Conservation (phyloP, 1,139 yeast species). For the Wickerhamomyces sp. region DNA sequence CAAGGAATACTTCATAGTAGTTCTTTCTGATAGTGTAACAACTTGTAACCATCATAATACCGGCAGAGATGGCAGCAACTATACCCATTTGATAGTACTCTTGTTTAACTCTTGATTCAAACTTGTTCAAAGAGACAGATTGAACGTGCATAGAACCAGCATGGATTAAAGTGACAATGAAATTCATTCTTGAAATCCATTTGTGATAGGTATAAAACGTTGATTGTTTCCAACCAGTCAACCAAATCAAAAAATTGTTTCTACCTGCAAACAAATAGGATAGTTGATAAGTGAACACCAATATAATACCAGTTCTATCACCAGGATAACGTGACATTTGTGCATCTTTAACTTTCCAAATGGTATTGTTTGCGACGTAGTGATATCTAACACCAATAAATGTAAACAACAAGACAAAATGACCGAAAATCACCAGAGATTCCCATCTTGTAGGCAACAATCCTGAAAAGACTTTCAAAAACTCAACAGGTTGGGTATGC, state of each 20-base stretch:
- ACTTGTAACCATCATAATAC: slow-evolving; percentile 40
- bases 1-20: slow-evolving; percentile 58
- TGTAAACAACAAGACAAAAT: slow-evolving; percentile 37
- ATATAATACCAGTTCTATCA: slow-evolving; percentile 53
- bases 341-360: slow-evolving; percentile 33
- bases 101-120: slow-evolving; percentile 7
- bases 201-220: slow-evolving; percentile 62
- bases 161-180: slow-evolving; percentile 33
- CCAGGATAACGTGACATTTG: slow-evolving; percentile 58
- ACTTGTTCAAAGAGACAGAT: slow-evolving; percentile 11
- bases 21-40: slow-evolving; percentile 42
- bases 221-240: slow-evolving; percentile 64
- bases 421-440: slow-evolving; percentile 38
- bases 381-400: slow-evolving; percentile 34
- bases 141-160: slow-evolving; percentile 21
- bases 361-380: slow-evolving; percentile 34
- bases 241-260: slow-evolving; percentile 59
- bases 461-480: slow-evolving; percentile 14
- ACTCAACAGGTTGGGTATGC: slow-evolving; percentile 16
- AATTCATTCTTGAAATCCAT: slow-evolving; percentile 54
- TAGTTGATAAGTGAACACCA: slow-evolving; percentile 43
- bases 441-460: slow-evolving; percentile 56
- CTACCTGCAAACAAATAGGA: slow-evolving; percentile 56
- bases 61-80: slow-evolving; percentile 36
- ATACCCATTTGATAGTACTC: slow-evolving; percentile 36